Evolutionary conservation across 2,329 filamentous ascomycete species (phyloP).

Genomic region (Fusarium miscanthi): DNA sequence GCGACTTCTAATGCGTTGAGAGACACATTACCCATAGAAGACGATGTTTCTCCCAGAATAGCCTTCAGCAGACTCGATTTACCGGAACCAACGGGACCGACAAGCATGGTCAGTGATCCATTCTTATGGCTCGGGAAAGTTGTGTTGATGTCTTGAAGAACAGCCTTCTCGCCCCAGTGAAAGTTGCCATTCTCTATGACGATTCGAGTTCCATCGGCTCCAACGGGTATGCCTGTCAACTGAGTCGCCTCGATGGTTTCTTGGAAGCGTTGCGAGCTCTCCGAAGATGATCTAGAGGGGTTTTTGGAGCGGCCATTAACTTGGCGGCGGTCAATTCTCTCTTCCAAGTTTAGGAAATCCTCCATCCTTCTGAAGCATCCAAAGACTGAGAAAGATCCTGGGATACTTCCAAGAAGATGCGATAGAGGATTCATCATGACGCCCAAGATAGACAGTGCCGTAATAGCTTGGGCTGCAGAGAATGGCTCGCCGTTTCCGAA

Average conservation of each 20-base stretch:
- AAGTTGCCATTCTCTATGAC: constrained; percentile 42
- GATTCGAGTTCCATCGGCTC: constrained; percentile 14
- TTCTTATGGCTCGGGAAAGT: constrained; percentile 30
- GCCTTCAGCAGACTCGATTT: constrained; percentile 49
- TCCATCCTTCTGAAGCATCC: constrained; percentile 49
- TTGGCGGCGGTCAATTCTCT: constrained; percentile 41
- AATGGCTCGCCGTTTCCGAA: constrained; percentile 41
- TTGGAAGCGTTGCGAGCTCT: neutral
- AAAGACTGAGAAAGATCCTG: constrained; percentile 42
- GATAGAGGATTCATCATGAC: constrained; percentile 46
- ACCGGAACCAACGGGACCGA: constrained; percentile 49
- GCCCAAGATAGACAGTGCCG: constrained; percentile 46
- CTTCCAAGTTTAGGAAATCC: constrained; percentile 44
- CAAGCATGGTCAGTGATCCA: constrained; percentile 46
- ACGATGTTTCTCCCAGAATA: constrained; percentile 45
- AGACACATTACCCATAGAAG: constrained; percentile 37
- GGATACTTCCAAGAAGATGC: constrained; percentile 42
- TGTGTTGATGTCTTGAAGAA: constrained; percentile 42
- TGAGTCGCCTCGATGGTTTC: constrained; percentile 22
- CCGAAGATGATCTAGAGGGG: neutral
- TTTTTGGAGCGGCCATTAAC: constrained; percentile 7
- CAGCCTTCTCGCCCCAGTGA: constrained; percentile 43
- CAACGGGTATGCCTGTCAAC: neutral
- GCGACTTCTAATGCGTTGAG: constrained; percentile 41
- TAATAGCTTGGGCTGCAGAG: constrained; percentile 47